These are phyloP conservation scores for Termitomyces sp. DNA, from an alignment of 768 basidiomycete genomes.

Conservation along the genomic window DNA sequence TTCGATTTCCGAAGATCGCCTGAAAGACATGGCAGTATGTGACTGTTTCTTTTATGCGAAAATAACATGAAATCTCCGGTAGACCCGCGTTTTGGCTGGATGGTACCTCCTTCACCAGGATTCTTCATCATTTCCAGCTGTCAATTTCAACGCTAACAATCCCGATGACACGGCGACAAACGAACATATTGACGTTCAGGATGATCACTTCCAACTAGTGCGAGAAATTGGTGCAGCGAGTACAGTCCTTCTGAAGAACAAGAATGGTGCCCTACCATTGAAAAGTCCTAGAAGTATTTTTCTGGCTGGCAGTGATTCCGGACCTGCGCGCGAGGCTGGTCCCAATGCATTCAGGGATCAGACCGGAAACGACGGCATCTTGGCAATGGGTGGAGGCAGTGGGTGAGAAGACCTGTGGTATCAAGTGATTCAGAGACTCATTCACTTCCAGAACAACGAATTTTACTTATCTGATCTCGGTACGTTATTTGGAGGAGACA, in stretches of 20 bases:
- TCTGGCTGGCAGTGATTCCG: slow-evolving; percentile 59
- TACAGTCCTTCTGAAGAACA: slow-evolving; percentile 74
- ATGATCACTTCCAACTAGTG: slow-evolving; percentile 60
- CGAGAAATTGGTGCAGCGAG: slow-evolving; percentile 69
- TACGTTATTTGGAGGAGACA: slow-evolving; percentile 22
- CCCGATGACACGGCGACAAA: slow-evolving; percentile 47
- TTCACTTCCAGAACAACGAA: slow-evolving; percentile 60
- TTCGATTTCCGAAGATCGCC: slow-evolving; percentile 54
- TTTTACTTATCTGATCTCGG: slow-evolving; percentile 75
- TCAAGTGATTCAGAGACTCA: slow-evolving; percentile 16
- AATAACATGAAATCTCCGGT: neutral
- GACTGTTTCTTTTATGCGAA: neutral
- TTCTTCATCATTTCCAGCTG: slow-evolving; percentile 48
- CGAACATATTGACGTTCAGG: slow-evolving; percentile 62
- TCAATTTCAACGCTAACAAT: slow-evolving; percentile 67
- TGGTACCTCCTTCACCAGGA: slow-evolving; percentile 72
- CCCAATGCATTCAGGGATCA: slow-evolving; percentile 67
- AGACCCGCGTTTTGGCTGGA: slow-evolving; percentile 68
- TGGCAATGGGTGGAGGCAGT: slow-evolving; percentile 90
- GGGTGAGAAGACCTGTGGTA: neutral
- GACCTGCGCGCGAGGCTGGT: slow-evolving; percentile 49
- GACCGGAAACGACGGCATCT: slow-evolving; percentile 57
- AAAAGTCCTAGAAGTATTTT: slow-evolving; percentile 51
- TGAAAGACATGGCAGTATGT: slow-evolving; percentile 67
- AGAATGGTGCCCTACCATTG: slow-evolving; percentile 48